A percentile compares a stretch with the other conserved stretches of the same genome.
Evolutionary conservation across 495 filamentous ascomycete genomes (phyloP).

Genomic region (Platismatia glauca): DNA sequence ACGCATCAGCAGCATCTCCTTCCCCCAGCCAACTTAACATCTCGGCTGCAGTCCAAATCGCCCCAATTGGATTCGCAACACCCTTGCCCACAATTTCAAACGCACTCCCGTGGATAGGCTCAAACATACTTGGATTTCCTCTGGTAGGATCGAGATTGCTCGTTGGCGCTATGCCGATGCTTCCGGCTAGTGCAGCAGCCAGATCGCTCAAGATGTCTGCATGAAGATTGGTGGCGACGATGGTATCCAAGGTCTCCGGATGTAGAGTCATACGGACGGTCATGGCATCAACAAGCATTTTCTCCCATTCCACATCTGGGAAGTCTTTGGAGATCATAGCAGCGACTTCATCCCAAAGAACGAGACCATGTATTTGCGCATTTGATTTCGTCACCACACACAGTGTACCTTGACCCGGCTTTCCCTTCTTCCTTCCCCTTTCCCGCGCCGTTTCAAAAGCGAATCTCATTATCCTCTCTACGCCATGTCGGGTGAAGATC

Average conservation of each 20-base stretch:
- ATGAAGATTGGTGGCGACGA: constrained; percentile 50
- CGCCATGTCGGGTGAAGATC: constrained; percentile 45
- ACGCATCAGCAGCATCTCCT: constrained; percentile 41
- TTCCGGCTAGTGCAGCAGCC: constrained; percentile 47
- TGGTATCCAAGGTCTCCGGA: constrained; percentile 45
- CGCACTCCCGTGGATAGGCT: constrained; percentile 59
- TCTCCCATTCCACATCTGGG: constrained; percentile 45
- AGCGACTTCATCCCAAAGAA: constrained; percentile 49
- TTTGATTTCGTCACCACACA: constrained; percentile 55
- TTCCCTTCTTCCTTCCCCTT: constrained; percentile 36
- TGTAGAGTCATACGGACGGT: constrained; percentile 48
- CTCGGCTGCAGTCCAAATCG: constrained; percentile 60
- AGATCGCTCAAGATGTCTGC: constrained; percentile 51
- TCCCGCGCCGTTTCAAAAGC: constrained; percentile 44
- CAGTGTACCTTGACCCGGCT: constrained; percentile 21
- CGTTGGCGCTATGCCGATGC: constrained; percentile 51
- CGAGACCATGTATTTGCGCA: constrained; percentile 50
- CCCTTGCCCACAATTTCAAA: constrained; percentile 67
- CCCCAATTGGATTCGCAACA: constrained; percentile 61
- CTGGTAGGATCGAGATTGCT: constrained; percentile 57
- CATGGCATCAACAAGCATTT: constrained; percentile 55
- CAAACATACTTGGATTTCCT: constrained; percentile 54
- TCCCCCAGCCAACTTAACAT: constrained; percentile 61
- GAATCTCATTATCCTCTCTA: constrained; percentile 49
- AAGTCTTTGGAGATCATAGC: constrained; percentile 38